These are phyloP conservation scores for Pseudoscleropodium purum DNA, from an alignment of 225 moss, liverwort and hornwort genomes.

Conservation along the genomic window DNA sequence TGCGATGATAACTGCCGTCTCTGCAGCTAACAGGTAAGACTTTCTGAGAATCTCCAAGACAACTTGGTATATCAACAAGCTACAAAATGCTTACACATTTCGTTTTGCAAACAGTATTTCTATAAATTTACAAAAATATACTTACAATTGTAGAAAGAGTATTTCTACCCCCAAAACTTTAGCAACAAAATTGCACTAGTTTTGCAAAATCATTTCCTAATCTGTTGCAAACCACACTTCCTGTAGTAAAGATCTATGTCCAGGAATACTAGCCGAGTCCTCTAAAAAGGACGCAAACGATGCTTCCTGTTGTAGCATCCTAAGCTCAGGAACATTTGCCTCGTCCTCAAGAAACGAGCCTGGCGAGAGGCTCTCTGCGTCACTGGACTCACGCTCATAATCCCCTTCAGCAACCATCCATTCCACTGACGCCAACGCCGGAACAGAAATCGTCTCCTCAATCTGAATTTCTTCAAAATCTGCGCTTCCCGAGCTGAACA, in stretches of 20 bases:
- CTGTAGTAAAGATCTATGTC: background rate
- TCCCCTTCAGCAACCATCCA: slow-evolving; percentile 75
- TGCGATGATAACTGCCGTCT: background rate
- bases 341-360: background rate
- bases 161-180: background rate
- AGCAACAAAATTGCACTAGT: background rate
- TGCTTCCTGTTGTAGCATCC: background rate
- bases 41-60: background rate
- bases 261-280: background rate
- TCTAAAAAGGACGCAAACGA: background rate
- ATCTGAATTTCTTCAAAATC: slow-evolving; percentile 36
- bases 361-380: background rate
- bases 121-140: background rate
- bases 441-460: slow-evolving; percentile 46
- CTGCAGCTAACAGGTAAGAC: background rate
- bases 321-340: background rate
- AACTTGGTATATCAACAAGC: background rate
- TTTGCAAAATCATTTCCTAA: background rate
- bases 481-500: slow-evolving; percentile 59
- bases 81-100: background rate
- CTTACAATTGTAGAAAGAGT: background rate
- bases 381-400: background rate
- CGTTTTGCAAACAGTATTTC: background rate
- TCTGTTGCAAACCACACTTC: background rate
- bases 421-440: slow-evolving; percentile 81